phyloP scores from a whole-genome alignment of 805 yeast species.

The Blastobotrys mokoenaii region DNA sequence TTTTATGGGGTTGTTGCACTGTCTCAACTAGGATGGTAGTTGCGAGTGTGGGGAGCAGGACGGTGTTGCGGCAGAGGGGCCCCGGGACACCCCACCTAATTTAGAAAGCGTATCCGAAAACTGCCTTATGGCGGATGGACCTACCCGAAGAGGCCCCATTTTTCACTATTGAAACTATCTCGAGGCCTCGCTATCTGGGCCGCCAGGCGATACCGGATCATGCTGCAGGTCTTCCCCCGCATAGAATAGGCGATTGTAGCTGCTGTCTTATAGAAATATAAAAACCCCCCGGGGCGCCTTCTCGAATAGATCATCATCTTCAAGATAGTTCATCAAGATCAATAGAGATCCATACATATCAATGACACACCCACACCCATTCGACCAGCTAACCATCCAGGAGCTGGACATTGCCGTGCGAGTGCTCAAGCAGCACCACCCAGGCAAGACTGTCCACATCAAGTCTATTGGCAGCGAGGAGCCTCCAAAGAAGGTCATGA shows the following conservation, averaged over 20 bases:
- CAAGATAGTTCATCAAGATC: no score
- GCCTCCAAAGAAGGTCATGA: constrained; percentile 71
- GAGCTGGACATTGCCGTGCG: constrained; percentile 25
- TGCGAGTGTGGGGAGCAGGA: no score
- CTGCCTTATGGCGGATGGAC: neutral
- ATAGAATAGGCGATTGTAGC: neutral
- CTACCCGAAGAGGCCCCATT: neutral
- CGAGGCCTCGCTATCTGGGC: neutral
- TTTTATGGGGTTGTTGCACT: no score
- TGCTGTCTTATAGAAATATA: neutral
- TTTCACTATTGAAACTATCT: no score
- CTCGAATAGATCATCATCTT: neutral
- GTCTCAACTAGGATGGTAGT: no score
- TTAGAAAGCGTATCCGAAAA: neutral
- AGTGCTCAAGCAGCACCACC: constrained; percentile 20
- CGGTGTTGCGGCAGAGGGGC: no score
- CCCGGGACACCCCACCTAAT: no score
- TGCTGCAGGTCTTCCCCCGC: neutral
- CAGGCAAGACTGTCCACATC: constrained; percentile 26
- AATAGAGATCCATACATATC: neutral
- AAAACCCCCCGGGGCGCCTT: neutral
- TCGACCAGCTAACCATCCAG: constrained; percentile 26
- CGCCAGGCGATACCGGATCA: neutral
- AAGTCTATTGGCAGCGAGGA: constrained; percentile 35
- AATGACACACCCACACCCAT: constrained; percentile 22